Evolutionary conservation across 352 stramenopile species (phyloP), one percentile per base, ranked within the genome.

Genomic region (Phytopythium litorale): DNA sequence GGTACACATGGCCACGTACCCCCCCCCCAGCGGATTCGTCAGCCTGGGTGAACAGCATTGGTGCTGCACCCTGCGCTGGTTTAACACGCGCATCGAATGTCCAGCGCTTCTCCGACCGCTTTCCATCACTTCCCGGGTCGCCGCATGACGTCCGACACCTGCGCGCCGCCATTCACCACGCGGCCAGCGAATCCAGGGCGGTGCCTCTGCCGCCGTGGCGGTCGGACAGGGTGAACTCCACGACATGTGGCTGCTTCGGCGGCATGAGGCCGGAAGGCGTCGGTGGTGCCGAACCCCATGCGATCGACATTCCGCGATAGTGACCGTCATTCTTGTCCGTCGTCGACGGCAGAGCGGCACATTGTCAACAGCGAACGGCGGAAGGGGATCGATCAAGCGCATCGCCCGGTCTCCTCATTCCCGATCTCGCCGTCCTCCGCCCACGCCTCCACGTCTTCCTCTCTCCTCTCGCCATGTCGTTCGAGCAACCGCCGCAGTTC

Each of bases 401-500:
- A 5, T 5, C 45, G 21, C 7, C 12, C 18, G 43, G 16, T 30
- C 8, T 13, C 45, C 4, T 51, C 45, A 51, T 32, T 51, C n/a
- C 21, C 45, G 4, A 32, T 7, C 45, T 2, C 45, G 45, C 45
- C 45, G 45, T n/a, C 43, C 43, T n/a, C 21, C 21, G 12, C 3
- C 7, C n/a, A 18, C 9, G 18, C 8, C n/a, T 30, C 6, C 21
- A 43, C 33, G n/a, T 8, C 11, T 21, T 3, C 8, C 30, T 18
- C 9, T 0, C 19, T 0, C 37, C 35, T 37, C 21, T 8, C 55
- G 61, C 63, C 35, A 72, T 79, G 45, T 71, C 66, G 21, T 79
- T 71, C 46, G 69, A 75, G 45, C 60, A 71, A 43, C 65, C 71
- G 64, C 71, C 66, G n/a, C 58, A 62, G 56, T 81, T 71, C 28